Conservation (phyloP, 2,329 filamentous ascomycete species). For the Pseudogymnoascus sp. region DNA sequence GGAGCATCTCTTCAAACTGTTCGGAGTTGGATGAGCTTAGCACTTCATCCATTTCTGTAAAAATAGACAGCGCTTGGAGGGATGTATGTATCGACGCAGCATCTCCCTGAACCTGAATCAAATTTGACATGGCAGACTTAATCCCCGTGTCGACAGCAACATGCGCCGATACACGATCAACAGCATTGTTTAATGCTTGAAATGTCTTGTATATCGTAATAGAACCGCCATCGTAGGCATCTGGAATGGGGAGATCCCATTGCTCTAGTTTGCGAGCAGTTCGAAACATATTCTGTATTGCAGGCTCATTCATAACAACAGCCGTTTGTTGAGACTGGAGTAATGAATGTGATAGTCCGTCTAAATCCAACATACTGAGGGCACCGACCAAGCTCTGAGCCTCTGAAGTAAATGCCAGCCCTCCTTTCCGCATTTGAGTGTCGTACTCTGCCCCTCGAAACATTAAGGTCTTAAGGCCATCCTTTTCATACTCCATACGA, state of each 20-base stretch:
- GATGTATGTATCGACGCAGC: conserved; percentile 48
- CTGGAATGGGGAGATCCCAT: conserved; percentile 81
- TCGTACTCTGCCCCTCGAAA: conserved; percentile 91
- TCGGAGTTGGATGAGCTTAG: conserved; percentile 53
- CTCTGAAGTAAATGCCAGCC: conserved; percentile 52
- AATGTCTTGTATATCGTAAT: conserved; percentile 74
- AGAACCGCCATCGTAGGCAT: conserved; percentile 53
- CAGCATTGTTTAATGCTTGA: conserved; percentile 67
- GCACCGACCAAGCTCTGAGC: conserved; percentile 67
- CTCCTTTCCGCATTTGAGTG: conserved; percentile 63
- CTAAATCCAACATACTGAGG: conserved; percentile 72
- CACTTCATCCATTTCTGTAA: conserved; percentile 78
- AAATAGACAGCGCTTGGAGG: conserved; percentile 59
- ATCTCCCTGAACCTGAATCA: conserved; percentile 46
- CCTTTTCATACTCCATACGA: conserved; percentile 81
- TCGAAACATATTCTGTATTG: conserved; percentile 66
- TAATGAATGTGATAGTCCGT: conserved; percentile 77
- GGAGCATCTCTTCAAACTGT: conserved; percentile 57
- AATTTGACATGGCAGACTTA: conserved; percentile 50
- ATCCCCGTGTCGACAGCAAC: conserved; percentile 59
- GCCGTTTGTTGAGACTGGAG: conserved; percentile 58
- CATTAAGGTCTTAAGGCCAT: conserved; percentile 79
- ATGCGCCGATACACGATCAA: conserved; percentile 48
- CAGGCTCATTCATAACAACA: conserved; percentile 49
- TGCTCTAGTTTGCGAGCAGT: conserved; percentile 79